Evolutionary conservation across 768 basidiomycete species (phyloP).

Genomic region (Suillus cothurnatus): DNA sequence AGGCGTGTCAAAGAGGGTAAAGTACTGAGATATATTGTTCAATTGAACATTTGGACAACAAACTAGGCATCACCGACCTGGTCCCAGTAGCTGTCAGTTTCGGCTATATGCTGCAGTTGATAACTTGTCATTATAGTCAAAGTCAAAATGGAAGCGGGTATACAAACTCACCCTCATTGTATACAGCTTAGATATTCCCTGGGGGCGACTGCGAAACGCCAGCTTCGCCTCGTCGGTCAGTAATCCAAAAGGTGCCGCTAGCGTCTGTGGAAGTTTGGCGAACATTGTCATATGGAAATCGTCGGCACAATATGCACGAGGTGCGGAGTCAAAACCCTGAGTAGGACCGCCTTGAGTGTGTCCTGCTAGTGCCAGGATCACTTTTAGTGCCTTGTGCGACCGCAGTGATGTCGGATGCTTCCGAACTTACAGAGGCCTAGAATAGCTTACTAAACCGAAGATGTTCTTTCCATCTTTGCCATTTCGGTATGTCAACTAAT

Average conservation of each 20-base stretch:
- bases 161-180: conserved; percentile 62
- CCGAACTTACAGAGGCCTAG: background rate
- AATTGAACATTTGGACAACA: background rate
- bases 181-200: conserved; percentile 77
- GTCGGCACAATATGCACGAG: background rate
- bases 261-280: conserved; percentile 68
- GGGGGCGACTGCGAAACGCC: conserved; percentile 80
- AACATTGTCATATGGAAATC: conserved; percentile 47
- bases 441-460: background rate
- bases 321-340: background rate
- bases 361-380: background rate
- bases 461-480: background rate
- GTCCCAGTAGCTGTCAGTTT: conserved; percentile 85
- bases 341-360: background rate
- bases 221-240: conserved; percentile 89
- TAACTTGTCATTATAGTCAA: conserved; percentile 8
- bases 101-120: conserved; percentile 63
- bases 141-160: background rate
- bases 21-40: conserved; percentile 54
- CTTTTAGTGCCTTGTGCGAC: background rate
- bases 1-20: conserved; percentile 82
- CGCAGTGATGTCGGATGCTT: background rate
- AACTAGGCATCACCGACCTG: conserved; percentile 54
- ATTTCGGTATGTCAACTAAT: background rate
- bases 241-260: conserved; percentile 76